These are phyloP conservation scores for Fusarium coffeatum DNA, from an alignment of 2,329 filamentous ascomycete genomes.

Conservation along the genomic window DNA sequence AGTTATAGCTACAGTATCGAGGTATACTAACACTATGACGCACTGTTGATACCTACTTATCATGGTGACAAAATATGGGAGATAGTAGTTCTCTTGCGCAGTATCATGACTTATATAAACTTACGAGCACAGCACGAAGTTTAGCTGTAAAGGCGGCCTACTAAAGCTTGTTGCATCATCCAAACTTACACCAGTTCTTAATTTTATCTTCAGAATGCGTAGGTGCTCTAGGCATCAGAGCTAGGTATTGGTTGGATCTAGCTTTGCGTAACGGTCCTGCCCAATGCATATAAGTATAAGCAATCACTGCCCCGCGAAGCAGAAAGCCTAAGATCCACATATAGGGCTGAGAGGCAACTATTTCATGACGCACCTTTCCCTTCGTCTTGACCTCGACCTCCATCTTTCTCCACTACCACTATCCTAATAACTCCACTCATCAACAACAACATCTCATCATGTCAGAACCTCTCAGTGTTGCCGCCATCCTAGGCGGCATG, in stretches of 20 bases:
- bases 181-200: neutral
- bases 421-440: conserved; percentile 3
- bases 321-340: conserved; percentile 37
- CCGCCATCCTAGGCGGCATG: conserved; percentile 66
- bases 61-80: neutral
- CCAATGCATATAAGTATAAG: neutral
- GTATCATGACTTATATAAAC: neutral
- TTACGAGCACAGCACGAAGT: neutral
- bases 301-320: conserved; percentile 27
- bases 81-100: neutral
- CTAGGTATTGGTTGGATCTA: neutral
- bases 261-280: neutral
- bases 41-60: neutral
- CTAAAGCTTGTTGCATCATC: neutral
- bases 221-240: neutral
- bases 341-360: conserved; percentile 48
- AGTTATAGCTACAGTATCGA: neutral
- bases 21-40: too few relatives aligned
- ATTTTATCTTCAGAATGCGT: neutral
- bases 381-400: conserved; percentile 1
- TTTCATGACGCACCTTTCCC: conserved; percentile 42
- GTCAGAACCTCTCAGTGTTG: conserved; percentile 46
- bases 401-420: conserved; percentile 11
- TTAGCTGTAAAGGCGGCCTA: neutral
- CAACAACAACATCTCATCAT: conserved; percentile 26